Conservation (phyloP, 768 basidiomycete genomes). For the Mycena crocata region DNA sequence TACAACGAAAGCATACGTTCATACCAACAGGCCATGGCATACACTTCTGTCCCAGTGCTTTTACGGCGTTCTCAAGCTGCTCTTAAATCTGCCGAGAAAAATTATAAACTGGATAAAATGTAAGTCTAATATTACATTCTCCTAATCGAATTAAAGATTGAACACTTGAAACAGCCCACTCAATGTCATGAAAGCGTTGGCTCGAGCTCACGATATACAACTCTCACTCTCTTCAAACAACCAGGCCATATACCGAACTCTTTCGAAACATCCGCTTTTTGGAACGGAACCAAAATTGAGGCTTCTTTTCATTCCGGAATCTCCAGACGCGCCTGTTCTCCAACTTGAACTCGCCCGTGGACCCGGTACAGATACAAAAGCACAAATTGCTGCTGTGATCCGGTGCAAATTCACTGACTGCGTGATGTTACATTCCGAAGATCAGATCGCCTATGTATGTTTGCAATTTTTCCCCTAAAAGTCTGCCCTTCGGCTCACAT, state of each 20-base stretch:
- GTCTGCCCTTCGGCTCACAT: neutral
- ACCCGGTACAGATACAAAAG: conserved; percentile 10
- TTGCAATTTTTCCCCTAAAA: neutral
- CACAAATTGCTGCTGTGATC: conserved; percentile 27
- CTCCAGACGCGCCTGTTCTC: conserved; percentile 23
- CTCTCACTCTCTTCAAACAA: conserved; percentile 27
- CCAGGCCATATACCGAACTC: conserved; percentile 28
- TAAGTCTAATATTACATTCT: neutral
- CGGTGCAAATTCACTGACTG: conserved; percentile 14
- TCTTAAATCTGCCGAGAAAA: conserved; percentile 26
- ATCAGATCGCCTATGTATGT: conserved; percentile 34
- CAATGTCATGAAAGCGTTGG: conserved; percentile 32
- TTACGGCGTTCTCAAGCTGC: conserved; percentile 22
- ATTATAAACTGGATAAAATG: conserved; percentile 33
- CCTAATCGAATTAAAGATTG: neutral
- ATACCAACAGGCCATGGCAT: conserved; percentile 26
- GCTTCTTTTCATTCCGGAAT: conserved; percentile 33
- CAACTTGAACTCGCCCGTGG: conserved; percentile 28
- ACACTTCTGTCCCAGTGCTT: neutral
- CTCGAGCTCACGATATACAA: conserved; percentile 36
- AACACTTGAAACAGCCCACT: conserved; percentile 18
- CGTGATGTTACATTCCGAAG: conserved; percentile 35
- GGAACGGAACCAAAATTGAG: conserved; percentile 29
- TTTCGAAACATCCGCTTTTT: conserved; percentile 35
- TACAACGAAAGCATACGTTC: conserved; percentile 39